Conservation (phyloP, 2,329 filamentous ascomycete species). For the Tolypocladium endophyticum region DNA sequence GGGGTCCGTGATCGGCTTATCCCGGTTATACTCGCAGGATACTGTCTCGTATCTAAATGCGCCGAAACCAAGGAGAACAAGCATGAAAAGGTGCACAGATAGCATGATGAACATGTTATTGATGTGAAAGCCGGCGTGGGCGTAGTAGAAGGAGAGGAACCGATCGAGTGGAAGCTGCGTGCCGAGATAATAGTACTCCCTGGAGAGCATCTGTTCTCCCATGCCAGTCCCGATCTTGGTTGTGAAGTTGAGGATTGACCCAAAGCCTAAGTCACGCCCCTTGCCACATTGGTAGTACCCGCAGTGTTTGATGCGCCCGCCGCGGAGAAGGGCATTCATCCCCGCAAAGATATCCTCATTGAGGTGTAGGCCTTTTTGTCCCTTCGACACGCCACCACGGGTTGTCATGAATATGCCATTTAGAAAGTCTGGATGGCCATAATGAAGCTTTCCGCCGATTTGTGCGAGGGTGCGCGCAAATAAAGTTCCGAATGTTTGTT, state of each 20-base stretch:
- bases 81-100: constrained; percentile 98
- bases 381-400: constrained; percentile 95
- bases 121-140: constrained; percentile 96
- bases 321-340: constrained; percentile 92
- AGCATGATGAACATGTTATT: constrained; percentile 99
- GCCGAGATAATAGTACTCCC: constrained; percentile 98
- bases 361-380: constrained; percentile 95
- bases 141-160: constrained; percentile 99
- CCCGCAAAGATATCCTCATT: constrained; percentile 99
- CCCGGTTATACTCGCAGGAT: constrained; percentile 71
- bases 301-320: constrained; percentile 98
- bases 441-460: constrained; percentile 97
- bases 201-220: constrained; percentile 97
- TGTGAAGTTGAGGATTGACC: constrained; percentile 98
- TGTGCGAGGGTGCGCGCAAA: constrained; percentile 94
- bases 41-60: constrained; percentile 83
- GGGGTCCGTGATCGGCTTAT: constrained; percentile 85
- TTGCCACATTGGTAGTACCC: constrained; percentile 99
- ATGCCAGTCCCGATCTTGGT: constrained; percentile 99
- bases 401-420: constrained; percentile 99
- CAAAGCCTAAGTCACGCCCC: constrained; percentile 98
- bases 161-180: constrained; percentile 94
- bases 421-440: constrained; percentile 98
- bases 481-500: constrained; percentile 99
- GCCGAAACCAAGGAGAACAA: constrained; percentile 80